Evolutionary conservation across 2,329 filamentous ascomycete genomes (phyloP).

Genomic region (Nigrospora oryzae): DNA sequence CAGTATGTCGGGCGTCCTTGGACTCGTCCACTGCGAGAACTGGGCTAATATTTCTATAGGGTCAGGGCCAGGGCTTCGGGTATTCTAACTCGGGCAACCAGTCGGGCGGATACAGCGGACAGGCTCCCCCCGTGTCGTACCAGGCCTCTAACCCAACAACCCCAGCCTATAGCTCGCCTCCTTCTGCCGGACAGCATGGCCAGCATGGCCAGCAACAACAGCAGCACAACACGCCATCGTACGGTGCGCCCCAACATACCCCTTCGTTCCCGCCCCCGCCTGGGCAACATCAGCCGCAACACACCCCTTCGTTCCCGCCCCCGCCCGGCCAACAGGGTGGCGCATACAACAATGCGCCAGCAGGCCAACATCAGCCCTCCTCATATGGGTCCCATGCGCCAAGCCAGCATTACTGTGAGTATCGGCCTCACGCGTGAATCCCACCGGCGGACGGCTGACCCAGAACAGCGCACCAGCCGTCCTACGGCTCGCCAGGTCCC

Average conservation of each 20-base stretch:
- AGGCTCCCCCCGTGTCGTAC: conserved; percentile 55
- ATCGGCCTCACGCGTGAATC: background rate
- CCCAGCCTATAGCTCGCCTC: conserved; percentile 18
- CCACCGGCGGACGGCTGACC: conserved; percentile 4
- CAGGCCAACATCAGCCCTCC: conserved; percentile 10
- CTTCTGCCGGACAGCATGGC: conserved; percentile 13
- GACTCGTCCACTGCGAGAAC: background rate
- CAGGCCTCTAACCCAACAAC: conserved; percentile 28
- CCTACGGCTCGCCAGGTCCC: background rate
- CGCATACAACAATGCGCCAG: conserved; percentile 11
- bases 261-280: conserved; percentile 13
- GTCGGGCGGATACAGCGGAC: conserved; percentile 50
- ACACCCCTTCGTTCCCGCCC: conserved; percentile 10
- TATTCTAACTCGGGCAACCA: conserved; percentile 47
- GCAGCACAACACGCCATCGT: conserved; percentile 9
- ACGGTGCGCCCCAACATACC: conserved; percentile 3
- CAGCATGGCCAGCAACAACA: conserved; percentile 7
- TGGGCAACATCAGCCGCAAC: conserved; percentile 10
- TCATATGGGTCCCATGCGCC: conserved; percentile 15
- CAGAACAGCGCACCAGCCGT: conserved; percentile 17
- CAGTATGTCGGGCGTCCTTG: conserved; percentile 20
- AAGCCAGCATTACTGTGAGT: conserved; percentile 19
- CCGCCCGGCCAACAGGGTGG: conserved; percentile 15
- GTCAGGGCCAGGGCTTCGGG: conserved; percentile 49
- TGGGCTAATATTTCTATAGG: conserved; percentile 12